Evolutionary conservation across 192 early-diverging fungal genomes (phyloP), one percentile per base, ranked within the genome.

Genomic region (Podochytrium sp.): DNA sequence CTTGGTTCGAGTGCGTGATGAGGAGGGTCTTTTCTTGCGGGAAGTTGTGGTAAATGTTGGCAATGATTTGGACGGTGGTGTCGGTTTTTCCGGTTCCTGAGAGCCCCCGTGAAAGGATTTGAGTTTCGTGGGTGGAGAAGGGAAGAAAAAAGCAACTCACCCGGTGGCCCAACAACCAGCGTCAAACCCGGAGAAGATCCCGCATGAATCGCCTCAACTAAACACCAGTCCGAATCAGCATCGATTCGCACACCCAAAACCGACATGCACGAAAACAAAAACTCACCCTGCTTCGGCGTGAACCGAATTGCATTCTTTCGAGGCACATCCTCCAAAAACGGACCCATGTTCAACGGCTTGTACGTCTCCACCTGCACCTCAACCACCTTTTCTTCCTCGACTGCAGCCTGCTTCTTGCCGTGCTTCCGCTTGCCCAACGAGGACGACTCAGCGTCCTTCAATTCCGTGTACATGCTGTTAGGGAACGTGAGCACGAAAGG

Each of bases 1-100:
- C 97, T 79, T 98, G 96, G 79, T 99, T 99, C 47, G 94, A 96
- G 74, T 97, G 95, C 2, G 98, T 97, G 14, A 99, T 84, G 2
- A 99, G 79, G 27, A 99, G 86, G 18, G 91, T 98, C 52, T 94
- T 96, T 74, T 98, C 91, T 16, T 89, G 81, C 0, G 96, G 94
- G 72, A 81, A 89, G 64, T 93, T 94, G 83, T 97, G 95, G 77
- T 99, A 99, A 41, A 98, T 79, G 70, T 97, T 98, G 77, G 93
- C 85, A 67, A 98, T 92, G 29, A 96, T 94, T 79, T 99, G 96
- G 12, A 96, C 98, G 0, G 98, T 96, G 2, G 96, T 92, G 77
- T 98, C 96, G 0, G 97, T 98, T 78, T 99, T 99, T 53, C 98
- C 98, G 5, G 98, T 96, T 50, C 98, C 68, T 52, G 30, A 62